These are phyloP conservation scores for Pleurotus eryngii DNA, from an alignment of 768 basidiomycete genomes.

Conservation along the genomic window DNA sequence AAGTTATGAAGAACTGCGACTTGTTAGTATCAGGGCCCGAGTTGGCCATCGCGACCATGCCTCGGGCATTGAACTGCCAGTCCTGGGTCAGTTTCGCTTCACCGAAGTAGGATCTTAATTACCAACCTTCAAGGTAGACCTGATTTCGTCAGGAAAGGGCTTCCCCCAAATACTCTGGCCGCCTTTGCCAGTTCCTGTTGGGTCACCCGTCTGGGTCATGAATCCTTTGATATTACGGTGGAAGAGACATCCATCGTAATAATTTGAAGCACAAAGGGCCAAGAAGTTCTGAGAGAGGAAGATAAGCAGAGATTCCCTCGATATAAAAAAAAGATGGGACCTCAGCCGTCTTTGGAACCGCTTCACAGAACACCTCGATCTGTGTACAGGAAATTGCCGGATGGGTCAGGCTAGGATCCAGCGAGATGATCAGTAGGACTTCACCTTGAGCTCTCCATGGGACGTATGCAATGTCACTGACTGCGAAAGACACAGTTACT, in stretches of 20 bases:
- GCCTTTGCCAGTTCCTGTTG: conserved; percentile 87
- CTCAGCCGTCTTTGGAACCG: conserved; percentile 93
- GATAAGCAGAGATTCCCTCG: conserved; percentile 12
- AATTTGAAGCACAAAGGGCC: conserved; percentile 86
- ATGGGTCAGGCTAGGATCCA: neutral
- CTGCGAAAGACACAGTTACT: conserved; percentile 33
- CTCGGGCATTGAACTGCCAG: conserved; percentile 86
- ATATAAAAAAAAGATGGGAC: conserved; percentile 35
- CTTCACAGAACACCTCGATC: conserved; percentile 98
- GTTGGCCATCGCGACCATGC: conserved; percentile 98
- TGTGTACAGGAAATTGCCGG: conserved; percentile 26
- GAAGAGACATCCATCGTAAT: conserved; percentile 82
- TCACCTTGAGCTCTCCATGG: conserved; percentile 94
- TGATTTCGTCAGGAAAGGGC: conserved; percentile 88
- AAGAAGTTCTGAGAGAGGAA: conserved; percentile 76
- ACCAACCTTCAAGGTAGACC: conserved; percentile 87
- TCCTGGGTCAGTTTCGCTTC: conserved; percentile 17
- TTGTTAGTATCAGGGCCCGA: conserved; percentile 93
- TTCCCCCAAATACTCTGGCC: conserved; percentile 97
- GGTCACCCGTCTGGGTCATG: conserved; percentile 94
- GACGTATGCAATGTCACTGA: conserved; percentile 94
- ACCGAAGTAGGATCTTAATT: conserved; percentile 8
- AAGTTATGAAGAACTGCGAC: conserved; percentile 86
- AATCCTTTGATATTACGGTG: conserved; percentile 96
- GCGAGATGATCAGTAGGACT: neutral